Evolutionary conservation across 106 monocot species (phyloP).

Genomic region (Acanthochlamys bracteata): DNA sequence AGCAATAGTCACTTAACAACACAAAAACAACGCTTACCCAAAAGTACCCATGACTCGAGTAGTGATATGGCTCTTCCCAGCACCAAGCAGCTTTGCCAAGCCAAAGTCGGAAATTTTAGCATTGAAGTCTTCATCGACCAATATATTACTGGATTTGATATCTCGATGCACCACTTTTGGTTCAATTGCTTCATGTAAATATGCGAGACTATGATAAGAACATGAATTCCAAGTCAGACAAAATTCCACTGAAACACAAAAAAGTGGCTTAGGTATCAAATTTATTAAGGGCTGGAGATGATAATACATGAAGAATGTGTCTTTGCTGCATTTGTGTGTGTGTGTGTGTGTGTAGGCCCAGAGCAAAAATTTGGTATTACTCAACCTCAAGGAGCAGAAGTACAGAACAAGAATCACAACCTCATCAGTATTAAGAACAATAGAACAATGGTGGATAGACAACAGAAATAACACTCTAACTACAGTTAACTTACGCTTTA

Average conservation of each 20-base stretch:
- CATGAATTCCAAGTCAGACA: not conserved
- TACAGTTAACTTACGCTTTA: slow-evolving; percentile 46
- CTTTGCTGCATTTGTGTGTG: too few relatives aligned
- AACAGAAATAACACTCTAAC: not conserved
- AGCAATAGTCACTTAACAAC: not conserved
- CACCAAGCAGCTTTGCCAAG: slow-evolving; percentile 57
- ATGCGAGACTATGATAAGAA: slow-evolving; percentile 38
- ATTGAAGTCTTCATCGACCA: slow-evolving; percentile 56
- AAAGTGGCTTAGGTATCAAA: not conserved
- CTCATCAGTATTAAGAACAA: not conserved
- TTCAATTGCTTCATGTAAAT: slow-evolving; percentile 67
- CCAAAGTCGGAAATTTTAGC: slow-evolving; percentile 73
- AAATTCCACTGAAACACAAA: not conserved
- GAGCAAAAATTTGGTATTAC: too few relatives aligned
- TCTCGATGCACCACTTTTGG: slow-evolving; percentile 73
- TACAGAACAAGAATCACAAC: not conserved
- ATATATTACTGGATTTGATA: slow-evolving; percentile 68
- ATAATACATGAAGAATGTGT: too few relatives aligned
- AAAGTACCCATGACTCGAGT: slow-evolving; percentile 75
- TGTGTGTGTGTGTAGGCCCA: too few relatives aligned
- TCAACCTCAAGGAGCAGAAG: too few relatives aligned
- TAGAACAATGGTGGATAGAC: too few relatives aligned
- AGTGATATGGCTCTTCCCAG: slow-evolving; percentile 57
- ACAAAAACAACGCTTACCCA: slow-evolving; percentile 27
- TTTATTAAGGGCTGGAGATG: not conserved